phyloP scores from a whole-genome alignment of 805 yeast species.

The Saccharomycopsis sp. region DNA sequence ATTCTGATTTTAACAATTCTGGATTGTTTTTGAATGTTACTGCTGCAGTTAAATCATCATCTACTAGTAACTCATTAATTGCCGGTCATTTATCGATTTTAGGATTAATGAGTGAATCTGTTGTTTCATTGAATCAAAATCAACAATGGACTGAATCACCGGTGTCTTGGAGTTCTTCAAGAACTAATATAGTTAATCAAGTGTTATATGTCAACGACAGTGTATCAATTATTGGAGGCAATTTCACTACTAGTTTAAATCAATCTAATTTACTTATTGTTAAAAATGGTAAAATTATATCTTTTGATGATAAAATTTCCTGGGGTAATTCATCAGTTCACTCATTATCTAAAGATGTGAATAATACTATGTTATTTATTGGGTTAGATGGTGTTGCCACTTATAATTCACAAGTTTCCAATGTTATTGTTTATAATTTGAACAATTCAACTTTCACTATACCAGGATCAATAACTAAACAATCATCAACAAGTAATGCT shows the following conservation, averaged over 20 bases:
- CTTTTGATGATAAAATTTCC: conserved; percentile 22
- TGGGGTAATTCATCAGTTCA: conserved; percentile 19
- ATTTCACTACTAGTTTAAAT: conserved; percentile 24
- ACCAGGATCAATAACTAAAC: conserved; percentile 39
- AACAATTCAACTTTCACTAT: conserved; percentile 33
- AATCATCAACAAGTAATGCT: conserved; percentile 31
- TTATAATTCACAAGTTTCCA: conserved; percentile 28
- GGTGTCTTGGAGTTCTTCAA: conserved; percentile 18
- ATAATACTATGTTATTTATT: conserved; percentile 32
- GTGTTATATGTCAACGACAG: conserved; percentile 17
- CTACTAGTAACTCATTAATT: conserved; percentile 22
- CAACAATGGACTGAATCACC: conserved; percentile 25
- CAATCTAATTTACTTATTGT: conserved; percentile 14
- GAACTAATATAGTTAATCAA: conserved; percentile 8
- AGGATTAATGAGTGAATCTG: conserved; percentile 15
- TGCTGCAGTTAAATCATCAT: conserved; percentile 5
- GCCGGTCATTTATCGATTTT: conserved; percentile 25
- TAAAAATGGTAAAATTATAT: conserved; percentile 11
- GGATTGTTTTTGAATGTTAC: conserved; percentile 29
- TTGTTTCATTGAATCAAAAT: conserved; percentile 23
- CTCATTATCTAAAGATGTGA: conserved; percentile 15
- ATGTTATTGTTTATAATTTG: conserved; percentile 50
- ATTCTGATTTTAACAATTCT: conserved; percentile 21
- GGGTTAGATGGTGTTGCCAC: conserved; percentile 38
- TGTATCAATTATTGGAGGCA: conserved; percentile 24